Evolutionary conservation across 306 rosid species (phyloP), one percentile per base, ranked within the genome.

Genomic region (Malus orientalis): DNA sequence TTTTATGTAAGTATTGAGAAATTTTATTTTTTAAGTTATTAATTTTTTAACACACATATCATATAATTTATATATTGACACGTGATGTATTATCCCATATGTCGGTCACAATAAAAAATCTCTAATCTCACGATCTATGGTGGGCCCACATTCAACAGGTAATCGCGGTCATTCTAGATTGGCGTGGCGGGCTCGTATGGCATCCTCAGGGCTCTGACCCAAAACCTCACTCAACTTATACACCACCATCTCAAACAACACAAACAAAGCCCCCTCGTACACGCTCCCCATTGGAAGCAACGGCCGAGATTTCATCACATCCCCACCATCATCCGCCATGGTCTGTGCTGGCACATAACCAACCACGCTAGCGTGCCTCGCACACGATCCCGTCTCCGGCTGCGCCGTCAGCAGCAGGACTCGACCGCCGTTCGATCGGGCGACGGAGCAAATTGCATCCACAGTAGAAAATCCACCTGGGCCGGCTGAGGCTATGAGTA

Each of bases 401-500:
- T 92, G 97, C 22, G 93, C 97, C 58, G 97, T 92, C 54, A 92
- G 85, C 29, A 95, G 71, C 77, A 95, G n/a, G 44, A 92, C 97
- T 70, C 89, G 87, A 8, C 84, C 97, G 1, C 96, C 93, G 78
- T 84, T 27, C 8, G 89, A 85, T 11, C 88, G 78, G 1, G 96
- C 97, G 18, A 84, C 86, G 19, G 86, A 64, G 76, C 93, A 95
- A 20, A 95, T 49, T 5, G 96, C 99, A 9, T 88, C 97, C 30
- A 95, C 97, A 76, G 97, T 92, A 83, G 90, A 86, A 89, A 95
- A 90, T 2, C 97, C 97, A 2, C 97, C 97, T 0, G 97, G 92
- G 1, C 97, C 97, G 1, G 97, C 99, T 4, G 97, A 92, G 49
- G 90, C 97, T 15, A 92, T 47, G 75, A 95, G 92, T 75, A 92